phyloP scores from a whole-genome alignment of 2,329 filamentous ascomycete species.

The Capronia epimyces region DNA sequence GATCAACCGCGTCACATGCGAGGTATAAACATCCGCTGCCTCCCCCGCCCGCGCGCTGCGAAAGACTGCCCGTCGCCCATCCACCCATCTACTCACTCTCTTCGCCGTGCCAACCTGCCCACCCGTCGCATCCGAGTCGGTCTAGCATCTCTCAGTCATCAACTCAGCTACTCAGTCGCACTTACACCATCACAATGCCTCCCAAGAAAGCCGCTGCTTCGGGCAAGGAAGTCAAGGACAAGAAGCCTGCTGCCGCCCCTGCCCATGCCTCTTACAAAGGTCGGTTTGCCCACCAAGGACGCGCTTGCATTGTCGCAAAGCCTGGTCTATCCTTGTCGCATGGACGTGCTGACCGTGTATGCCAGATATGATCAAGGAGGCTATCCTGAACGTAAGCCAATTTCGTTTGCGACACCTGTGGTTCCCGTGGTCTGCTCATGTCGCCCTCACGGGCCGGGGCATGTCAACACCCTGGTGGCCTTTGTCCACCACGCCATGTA shows the following conservation, averaged over 20 bases:
- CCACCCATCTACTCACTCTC: conserved; percentile 20
- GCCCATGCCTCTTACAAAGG: conserved; percentile 63
- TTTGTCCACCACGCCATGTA: background rate
- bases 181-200: conserved; percentile 50
- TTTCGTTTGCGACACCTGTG: conserved; percentile 44
- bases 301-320: conserved; percentile 42
- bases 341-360: conserved; percentile 48
- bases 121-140: background rate
- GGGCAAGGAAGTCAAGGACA: conserved; percentile 32
- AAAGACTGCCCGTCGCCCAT: conserved; percentile 36
- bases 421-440: conserved; percentile 30
- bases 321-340: conserved; percentile 45
- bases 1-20: conserved; percentile 26
- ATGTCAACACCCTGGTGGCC: no score
- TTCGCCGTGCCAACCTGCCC: background rate
- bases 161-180: conserved; percentile 16
- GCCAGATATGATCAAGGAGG: conserved; percentile 68
- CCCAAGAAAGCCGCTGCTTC: conserved; percentile 57
- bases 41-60: conserved; percentile 36
- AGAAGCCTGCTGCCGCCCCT: conserved; percentile 53
- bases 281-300: conserved; percentile 47
- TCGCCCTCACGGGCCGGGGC: background rate
- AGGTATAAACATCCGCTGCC: conserved; percentile 32
- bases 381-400: conserved; percentile 63
- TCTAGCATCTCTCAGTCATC: conserved; percentile 14